Conservation (phyloP, 257 asterid species). For the Solanum pennellii region DNA sequence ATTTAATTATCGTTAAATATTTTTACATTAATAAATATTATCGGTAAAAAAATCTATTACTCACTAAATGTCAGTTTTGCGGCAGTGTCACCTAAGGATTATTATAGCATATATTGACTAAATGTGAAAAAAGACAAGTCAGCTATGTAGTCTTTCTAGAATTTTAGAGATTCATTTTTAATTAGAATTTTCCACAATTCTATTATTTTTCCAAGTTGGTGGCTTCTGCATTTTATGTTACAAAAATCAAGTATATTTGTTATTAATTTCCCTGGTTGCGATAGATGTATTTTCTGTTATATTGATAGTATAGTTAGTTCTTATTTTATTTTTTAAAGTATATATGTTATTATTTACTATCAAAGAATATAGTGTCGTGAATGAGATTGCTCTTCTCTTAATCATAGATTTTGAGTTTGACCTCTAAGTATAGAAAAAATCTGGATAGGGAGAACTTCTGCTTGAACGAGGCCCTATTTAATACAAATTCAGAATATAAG, state of each 20-base stretch:
- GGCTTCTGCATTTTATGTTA: background rate
- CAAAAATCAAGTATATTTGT: background rate
- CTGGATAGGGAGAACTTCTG: rapidly evolving
- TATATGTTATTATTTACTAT: background rate
- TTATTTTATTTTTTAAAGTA: background rate
- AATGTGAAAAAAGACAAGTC: background rate
- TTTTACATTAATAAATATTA: too few relatives aligned
- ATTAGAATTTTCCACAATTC: background rate
- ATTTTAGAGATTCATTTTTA: background rate
- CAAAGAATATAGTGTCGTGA: rapidly evolving
- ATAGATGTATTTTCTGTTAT: background rate
- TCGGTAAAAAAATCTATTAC: background rate
- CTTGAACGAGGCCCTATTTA: background rate
- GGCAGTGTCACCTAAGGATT: background rate
- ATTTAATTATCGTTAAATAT: too few relatives aligned
- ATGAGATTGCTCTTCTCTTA: too few relatives aligned
- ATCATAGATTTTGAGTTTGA: too few relatives aligned
- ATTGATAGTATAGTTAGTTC: background rate
- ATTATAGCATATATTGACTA: background rate
- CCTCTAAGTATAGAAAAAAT: too few relatives aligned
- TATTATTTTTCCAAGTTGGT: background rate
- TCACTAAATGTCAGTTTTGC: background rate
- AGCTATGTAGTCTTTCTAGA: background rate
- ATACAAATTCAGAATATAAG: too few relatives aligned
- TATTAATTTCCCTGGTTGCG: background rate